Conservation (phyloP, 2,329 filamentous ascomycete genomes). For the Microdochium bolleyi region DNA sequence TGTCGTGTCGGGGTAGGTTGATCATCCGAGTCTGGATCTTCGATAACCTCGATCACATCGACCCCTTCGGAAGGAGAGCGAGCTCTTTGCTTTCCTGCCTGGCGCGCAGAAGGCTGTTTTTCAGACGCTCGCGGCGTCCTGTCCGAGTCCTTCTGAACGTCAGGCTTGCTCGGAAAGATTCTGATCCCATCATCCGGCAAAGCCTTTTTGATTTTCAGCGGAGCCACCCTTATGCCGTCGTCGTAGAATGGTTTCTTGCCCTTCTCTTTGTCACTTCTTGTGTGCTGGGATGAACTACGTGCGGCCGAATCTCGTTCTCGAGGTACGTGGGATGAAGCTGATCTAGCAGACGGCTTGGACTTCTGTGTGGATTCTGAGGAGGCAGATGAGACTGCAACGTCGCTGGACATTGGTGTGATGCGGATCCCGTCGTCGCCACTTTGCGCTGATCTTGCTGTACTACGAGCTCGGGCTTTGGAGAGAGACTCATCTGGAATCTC, state of each 20-base stretch:
- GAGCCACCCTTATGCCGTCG: slow-evolving; percentile 20
- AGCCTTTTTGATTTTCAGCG: slow-evolving; percentile 10
- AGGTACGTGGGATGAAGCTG: background rate
- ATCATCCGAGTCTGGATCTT: slow-evolving; percentile 26
- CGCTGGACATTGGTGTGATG: slow-evolving; percentile 20
- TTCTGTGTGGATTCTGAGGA: slow-evolving; percentile 8
- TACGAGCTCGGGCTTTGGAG: slow-evolving; percentile 24
- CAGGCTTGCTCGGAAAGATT: slow-evolving; percentile 28
- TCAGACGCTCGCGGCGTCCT: slow-evolving; percentile 10
- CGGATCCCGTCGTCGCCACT: slow-evolving; percentile 30
- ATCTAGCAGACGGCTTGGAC: background rate
- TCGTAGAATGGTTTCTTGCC: slow-evolving; percentile 13
- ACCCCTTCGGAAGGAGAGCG: slow-evolving; percentile 18
- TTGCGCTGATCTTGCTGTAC: slow-evolving; percentile 23
- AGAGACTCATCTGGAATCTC: slow-evolving; percentile 35
- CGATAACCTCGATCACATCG: slow-evolving; percentile 21
- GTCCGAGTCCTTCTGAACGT: slow-evolving; percentile 15
- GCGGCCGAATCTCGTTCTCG: background rate
- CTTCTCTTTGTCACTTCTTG: slow-evolving; percentile 2
- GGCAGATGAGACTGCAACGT: slow-evolving; percentile 8
- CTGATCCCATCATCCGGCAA: slow-evolving; percentile 32
- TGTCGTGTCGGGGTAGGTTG: slow-evolving; percentile 26
- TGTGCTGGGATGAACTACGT: background rate
- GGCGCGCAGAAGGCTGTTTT: slow-evolving; percentile 1
- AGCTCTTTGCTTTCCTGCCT: slow-evolving; percentile 10